Conservation (phyloP, 495 filamentous ascomycete genomes). For the Stereocaulon alpinum region DNA sequence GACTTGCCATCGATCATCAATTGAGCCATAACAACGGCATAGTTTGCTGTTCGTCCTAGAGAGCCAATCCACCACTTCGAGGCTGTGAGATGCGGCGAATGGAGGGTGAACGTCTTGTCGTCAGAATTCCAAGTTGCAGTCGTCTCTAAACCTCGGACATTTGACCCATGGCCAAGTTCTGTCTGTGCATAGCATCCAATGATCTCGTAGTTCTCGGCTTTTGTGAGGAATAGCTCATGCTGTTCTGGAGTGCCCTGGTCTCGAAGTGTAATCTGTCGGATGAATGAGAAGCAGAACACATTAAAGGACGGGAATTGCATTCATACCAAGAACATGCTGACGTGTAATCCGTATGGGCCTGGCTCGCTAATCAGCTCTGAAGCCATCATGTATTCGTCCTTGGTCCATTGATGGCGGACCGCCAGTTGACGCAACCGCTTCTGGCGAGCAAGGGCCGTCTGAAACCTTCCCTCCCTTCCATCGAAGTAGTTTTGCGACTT, state of each 20-base stretch:
- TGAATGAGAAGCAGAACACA: not conserved
- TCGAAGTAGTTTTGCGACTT: constrained; percentile 59
- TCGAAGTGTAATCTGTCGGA: constrained; percentile 46
- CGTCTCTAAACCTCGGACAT: constrained; percentile 64
- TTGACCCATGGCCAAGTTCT: constrained; percentile 63
- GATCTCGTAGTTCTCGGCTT: constrained; percentile 51
- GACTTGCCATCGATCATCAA: constrained; percentile 51
- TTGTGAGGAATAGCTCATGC: constrained; percentile 54
- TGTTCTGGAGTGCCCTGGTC: constrained; percentile 63
- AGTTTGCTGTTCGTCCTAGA: constrained; percentile 59
- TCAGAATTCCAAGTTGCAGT: constrained; percentile 59
- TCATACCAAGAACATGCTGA: constrained; percentile 53
- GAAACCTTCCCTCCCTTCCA: constrained; percentile 53
- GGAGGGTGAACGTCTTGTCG: constrained; percentile 59
- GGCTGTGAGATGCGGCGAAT: constrained; percentile 55
- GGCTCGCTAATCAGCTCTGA: constrained; percentile 54
- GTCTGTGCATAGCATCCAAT: constrained; percentile 73
- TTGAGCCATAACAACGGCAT: constrained; percentile 68
- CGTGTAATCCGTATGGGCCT: constrained; percentile 57
- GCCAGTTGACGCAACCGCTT: constrained; percentile 57
- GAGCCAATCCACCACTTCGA: constrained; percentile 77
- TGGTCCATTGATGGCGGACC: constrained; percentile 50
- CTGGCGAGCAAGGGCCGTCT: constrained; percentile 48
- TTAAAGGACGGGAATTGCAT: not conserved
- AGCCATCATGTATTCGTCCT: constrained; percentile 49